Percentiles rank a stretch among this genome's conserved stretches.
Conservation (phyloP, 148 eudicot species). For the Euryodendron excelsum region DNA sequence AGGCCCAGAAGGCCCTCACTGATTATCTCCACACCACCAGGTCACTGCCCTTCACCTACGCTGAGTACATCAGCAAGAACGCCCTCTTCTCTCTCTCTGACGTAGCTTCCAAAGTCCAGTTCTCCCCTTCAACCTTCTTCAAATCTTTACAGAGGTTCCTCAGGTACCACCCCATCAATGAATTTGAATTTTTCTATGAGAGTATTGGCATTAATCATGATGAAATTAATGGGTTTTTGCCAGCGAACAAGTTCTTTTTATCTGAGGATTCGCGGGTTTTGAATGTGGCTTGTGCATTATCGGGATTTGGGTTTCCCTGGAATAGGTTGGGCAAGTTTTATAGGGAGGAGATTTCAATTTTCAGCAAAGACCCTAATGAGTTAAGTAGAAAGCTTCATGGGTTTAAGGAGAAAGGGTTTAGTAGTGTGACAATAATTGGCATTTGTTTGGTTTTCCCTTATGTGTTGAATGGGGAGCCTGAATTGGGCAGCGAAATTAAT, state of each 20-base stretch:
- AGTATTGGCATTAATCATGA: slow-evolving; percentile 66
- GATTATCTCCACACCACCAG: slow-evolving; percentile 70
- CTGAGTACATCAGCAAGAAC: slow-evolving; percentile 53
- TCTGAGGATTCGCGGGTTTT: slow-evolving; percentile 46
- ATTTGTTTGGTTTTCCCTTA: slow-evolving; percentile 66
- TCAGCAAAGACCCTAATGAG: slow-evolving; percentile 28
- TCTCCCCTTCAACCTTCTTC: slow-evolving; percentile 29
- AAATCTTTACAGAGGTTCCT: slow-evolving; percentile 45
- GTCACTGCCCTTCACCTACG: slow-evolving; percentile 52
- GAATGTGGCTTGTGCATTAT: slow-evolving; percentile 54
- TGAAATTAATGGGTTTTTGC: slow-evolving; percentile 37
- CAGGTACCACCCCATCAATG: slow-evolving; percentile 74
- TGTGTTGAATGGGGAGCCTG: slow-evolving; percentile 34
- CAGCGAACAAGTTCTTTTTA: slow-evolving; percentile 39
- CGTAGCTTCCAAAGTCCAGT: slow-evolving; percentile 39
- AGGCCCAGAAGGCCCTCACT: slow-evolving; percentile 47
- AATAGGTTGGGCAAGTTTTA: slow-evolving; percentile 57
- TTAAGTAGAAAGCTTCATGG: slow-evolving; percentile 34
- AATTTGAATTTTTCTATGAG: slow-evolving; percentile 68
- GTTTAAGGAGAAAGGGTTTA: slow-evolving; percentile 50
- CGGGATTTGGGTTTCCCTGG: slow-evolving; percentile 79
- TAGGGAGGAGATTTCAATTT: slow-evolving; percentile 47
- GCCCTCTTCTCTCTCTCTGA: slow-evolving; percentile 35
- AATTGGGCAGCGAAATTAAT: slow-evolving; percentile 26
- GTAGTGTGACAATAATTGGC: slow-evolving; percentile 37